These are phyloP conservation scores for Podaxis sp. DNA, from an alignment of 768 basidiomycete species.

Conservation along the genomic window DNA sequence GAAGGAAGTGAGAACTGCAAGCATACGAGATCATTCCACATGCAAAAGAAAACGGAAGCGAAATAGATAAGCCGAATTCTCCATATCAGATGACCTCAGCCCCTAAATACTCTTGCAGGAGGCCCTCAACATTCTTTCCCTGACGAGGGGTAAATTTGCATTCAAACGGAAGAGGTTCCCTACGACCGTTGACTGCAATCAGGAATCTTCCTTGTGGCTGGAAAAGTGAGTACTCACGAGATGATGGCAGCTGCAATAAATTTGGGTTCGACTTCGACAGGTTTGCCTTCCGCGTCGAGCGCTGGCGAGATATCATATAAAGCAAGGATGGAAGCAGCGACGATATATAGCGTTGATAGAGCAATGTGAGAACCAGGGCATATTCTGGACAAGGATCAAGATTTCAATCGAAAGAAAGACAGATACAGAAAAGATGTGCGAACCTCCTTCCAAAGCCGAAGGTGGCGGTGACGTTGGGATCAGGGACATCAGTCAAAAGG, in stretches of 20 bases:
- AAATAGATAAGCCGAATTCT: too few relatives aligned
- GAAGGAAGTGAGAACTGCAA: too few relatives aligned
- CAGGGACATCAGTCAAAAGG: constrained; percentile 23
- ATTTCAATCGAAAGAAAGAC: neutral
- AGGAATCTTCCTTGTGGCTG: neutral
- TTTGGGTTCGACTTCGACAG: constrained; percentile 1
- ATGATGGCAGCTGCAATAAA: constrained; percentile 1
- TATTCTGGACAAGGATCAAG: neutral
- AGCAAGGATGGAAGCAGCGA: constrained; percentile 15
- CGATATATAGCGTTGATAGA: constrained; percentile 1
- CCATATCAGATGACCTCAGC: neutral
- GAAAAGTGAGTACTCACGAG: neutral
- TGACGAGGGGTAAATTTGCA: neutral
- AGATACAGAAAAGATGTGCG: neutral
- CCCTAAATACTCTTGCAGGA: neutral
- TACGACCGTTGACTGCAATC: neutral
- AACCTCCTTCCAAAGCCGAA: constrained; percentile 35
- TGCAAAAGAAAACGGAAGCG: too few relatives aligned
- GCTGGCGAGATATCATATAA: constrained; percentile 20
- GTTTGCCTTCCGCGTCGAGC: constrained; percentile 11
- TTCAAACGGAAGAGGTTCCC: neutral
- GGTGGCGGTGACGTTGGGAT: constrained; percentile 22
- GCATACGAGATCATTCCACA: too few relatives aligned
- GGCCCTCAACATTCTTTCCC: neutral
- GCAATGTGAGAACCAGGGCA: constrained; percentile 15